These are phyloP conservation scores for Quercus lobata DNA, from an alignment of 331 rosid genomes.

Conservation along the genomic window DNA sequence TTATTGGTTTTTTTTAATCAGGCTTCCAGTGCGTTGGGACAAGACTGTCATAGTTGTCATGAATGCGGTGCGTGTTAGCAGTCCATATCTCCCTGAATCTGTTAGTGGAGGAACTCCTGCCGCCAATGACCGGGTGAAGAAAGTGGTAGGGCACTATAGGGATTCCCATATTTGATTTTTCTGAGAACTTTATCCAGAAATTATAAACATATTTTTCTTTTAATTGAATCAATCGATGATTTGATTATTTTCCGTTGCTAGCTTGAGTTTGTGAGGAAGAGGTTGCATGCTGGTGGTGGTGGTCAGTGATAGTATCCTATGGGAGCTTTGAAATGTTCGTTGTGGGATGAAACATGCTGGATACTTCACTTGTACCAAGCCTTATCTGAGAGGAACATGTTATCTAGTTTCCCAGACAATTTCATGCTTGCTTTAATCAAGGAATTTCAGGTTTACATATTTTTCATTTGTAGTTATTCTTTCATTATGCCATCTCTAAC, in stretches of 20 bases:
- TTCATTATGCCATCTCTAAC: conserved; percentile 33
- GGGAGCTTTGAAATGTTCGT: conserved; percentile 22
- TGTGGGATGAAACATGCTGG: conserved; percentile 27
- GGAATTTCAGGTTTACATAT: conserved; percentile 7
- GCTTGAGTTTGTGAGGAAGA: conserved; percentile 88
- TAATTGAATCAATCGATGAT: conserved; percentile 10
- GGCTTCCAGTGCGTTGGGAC: conserved; percentile 99
- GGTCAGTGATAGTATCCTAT: conserved; percentile 45
- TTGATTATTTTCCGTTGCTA: conserved; percentile 19
- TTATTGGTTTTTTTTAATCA: conserved; percentile 26
- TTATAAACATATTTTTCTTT: background rate
- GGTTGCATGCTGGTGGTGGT: conserved; percentile 65
- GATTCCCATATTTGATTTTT: background rate
- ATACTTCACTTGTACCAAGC: conserved; percentile 25
- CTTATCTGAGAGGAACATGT: conserved; percentile 21
- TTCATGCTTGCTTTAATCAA: conserved; percentile 18
- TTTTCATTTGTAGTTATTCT: conserved; percentile 20
- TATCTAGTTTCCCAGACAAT: conserved; percentile 24
- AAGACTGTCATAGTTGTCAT: conserved; percentile 92
- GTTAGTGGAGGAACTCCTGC: conserved; percentile 95
- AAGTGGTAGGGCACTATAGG: conserved; percentile 69
- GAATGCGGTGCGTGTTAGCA: conserved; percentile 89
- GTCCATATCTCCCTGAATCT: conserved; percentile 88
- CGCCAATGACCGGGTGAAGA: conserved; percentile 96
- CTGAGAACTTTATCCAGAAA: background rate